A percentile compares a stretch with the other conserved stretches of the same genome.
These are phyloP conservation scores for Scleroderma bovista DNA, from an alignment of 768 basidiomycete species.

Conservation along the genomic window DNA sequence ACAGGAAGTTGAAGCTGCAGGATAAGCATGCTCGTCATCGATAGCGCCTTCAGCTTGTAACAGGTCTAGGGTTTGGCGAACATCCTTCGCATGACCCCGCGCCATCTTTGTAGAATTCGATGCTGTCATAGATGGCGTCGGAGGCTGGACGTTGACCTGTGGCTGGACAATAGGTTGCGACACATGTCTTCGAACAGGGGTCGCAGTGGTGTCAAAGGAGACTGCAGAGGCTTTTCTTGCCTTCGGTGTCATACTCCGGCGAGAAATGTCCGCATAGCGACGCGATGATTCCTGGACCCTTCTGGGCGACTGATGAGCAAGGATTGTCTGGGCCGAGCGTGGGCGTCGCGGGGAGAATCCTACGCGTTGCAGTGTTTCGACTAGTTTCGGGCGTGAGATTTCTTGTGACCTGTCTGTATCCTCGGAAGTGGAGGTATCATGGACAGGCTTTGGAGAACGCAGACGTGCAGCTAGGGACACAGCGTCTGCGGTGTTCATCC, in stretches of 20 bases:
- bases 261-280: constrained; percentile 10
- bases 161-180: constrained; percentile 33
- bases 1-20: too few species aligned
- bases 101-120: constrained; percentile 62
- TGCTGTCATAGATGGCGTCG: constrained; percentile 50
- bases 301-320: constrained; percentile 12
- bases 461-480: constrained; percentile 37
- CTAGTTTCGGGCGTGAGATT: constrained; percentile 53
- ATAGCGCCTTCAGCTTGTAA: constrained; percentile 7
- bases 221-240: constrained; percentile 23
- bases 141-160: constrained; percentile 50
- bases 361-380: constrained; percentile 65
- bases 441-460: constrained; percentile 43
- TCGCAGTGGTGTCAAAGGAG: constrained; percentile 23
- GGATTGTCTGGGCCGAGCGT: constrained; percentile 38
- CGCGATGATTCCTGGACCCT: constrained; percentile 9
- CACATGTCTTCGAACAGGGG: too few species aligned
- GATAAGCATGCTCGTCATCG: too few species aligned
- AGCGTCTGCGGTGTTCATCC: constrained; percentile 40
- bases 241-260: constrained; percentile 31
- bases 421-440: constrained; percentile 44
- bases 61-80: constrained; percentile 37
- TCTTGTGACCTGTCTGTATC: constrained; percentile 40
- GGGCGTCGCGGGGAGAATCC: constrained; percentile 75
- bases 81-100: constrained; percentile 50